A percentile compares a stretch with the other conserved stretches of the same genome.
Conservation (phyloP, 2,329 filamentous ascomycete species). For the Cladophialophora bantiana region DNA sequence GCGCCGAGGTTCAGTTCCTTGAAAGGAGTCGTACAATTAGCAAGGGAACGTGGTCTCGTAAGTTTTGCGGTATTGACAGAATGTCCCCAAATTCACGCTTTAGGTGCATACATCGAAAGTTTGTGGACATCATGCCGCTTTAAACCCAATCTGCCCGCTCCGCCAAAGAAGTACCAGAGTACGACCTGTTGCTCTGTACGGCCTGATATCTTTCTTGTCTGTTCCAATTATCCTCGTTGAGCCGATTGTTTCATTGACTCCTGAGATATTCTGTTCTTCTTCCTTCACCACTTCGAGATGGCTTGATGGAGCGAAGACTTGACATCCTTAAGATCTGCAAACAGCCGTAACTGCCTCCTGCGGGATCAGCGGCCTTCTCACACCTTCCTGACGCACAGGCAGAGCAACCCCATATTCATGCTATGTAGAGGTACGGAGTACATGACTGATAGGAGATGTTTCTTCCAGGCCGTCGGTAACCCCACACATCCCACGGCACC, state of each 20-base stretch:
- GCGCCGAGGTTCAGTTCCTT: not conserved
- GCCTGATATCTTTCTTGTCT: not conserved
- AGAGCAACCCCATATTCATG: not conserved
- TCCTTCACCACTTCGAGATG: not conserved
- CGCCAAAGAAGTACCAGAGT: not conserved
- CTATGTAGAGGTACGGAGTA: not conserved
- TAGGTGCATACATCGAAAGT: conserved; percentile 3
- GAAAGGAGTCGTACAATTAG: conserved; percentile 6
- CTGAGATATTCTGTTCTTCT: not conserved
- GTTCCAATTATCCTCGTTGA: not conserved
- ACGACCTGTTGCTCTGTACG: no score
- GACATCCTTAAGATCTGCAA: not conserved
- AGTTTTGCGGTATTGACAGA: conserved; percentile 27
- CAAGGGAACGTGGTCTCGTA: not conserved
- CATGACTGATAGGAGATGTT: not conserved
- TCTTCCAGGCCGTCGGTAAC: not conserved
- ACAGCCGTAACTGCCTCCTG: not conserved
- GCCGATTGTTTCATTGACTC: not conserved
- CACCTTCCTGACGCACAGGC: not conserved
- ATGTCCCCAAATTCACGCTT: conserved; percentile 24
- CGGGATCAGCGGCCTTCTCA: not conserved
- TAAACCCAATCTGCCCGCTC: not conserved
- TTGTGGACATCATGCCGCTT: not conserved
- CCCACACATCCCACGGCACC: not conserved
- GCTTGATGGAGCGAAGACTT: not conserved